Evolutionary conservation across 352 stramenopile genomes (phyloP), one percentile per base, ranked within the genome.

Genomic region (Phytopythium sindhum): DNA sequence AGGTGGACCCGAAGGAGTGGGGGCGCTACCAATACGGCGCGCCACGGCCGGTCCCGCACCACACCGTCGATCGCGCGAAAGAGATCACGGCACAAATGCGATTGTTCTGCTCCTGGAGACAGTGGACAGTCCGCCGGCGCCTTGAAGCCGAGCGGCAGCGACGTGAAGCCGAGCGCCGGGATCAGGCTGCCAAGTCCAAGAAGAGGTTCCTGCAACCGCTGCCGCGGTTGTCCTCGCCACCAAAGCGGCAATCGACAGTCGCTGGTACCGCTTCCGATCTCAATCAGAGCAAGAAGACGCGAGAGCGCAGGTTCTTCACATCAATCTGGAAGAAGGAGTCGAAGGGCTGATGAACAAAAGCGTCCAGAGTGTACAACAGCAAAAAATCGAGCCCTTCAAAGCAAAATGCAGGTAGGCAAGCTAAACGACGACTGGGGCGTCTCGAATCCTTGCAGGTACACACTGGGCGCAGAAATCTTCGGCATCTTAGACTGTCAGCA

Each of bases 1-100:
- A 65, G 7, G 81, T 82, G 19, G 83, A 91, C 62, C 67, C 72
- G 0, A 88, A 83, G 54, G 83, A 91, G 47, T 91, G 83, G 83
- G 63, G 65, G 37, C 69, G 79, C 0, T 90, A 91, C 59, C 72
- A 78, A n/a, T 83, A 79, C 41, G 72, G 79, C 1, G 64, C 65
- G 24, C 77, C 79, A 10, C 74, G 74, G 9, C 61, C 70, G 33
- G 70, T 86, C 0, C 81, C 80, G 7, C 74, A 62, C 28, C 60
- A 78, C 31, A 75, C 86, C 44, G 74, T 89, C 0, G 79, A 88
- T 47, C 65, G 80, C 21, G 69, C 66, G 39, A 80, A 75, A 0
- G 83, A 91, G 29, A 37, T 75, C 17, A 66, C 68, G 2, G 83
- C 83, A 33, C 80, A 91, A 57, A 65, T 79, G 24, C 85, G 70